Evolutionary conservation across 1,139 yeast species (phyloP).

Genomic region (Pneumocystis carinii): DNA sequence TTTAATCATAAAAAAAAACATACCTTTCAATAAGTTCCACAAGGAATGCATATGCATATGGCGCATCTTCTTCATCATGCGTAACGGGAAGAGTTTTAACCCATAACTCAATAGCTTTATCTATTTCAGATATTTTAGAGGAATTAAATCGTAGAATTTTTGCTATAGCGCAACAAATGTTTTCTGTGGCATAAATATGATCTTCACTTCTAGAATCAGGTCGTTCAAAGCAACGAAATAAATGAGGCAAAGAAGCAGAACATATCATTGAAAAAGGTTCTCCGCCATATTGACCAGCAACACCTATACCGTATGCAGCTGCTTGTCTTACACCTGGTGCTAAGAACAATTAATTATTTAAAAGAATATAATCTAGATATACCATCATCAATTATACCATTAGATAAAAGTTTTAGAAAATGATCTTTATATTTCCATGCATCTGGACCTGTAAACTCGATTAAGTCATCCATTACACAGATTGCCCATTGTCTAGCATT

Average conservation of each 20-base stretch:
- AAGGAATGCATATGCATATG: conserved; percentile 67
- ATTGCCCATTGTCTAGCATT: conserved; percentile 66
- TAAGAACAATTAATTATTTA: background rate
- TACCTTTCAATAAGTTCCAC: conserved; percentile 55
- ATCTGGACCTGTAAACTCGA: conserved; percentile 62
- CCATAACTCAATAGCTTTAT: conserved; percentile 60
- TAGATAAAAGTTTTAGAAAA: conserved; percentile 48
- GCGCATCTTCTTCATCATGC: conserved; percentile 80
- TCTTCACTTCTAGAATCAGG: conserved; percentile 85
- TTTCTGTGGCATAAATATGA: conserved; percentile 75
- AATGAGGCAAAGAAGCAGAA: conserved; percentile 52
- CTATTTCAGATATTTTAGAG: conserved; percentile 34
- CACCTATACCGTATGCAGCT: conserved; percentile 72
- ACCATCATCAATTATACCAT: conserved; percentile 39
- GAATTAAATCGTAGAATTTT: conserved; percentile 38
- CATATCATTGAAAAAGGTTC: conserved; percentile 47
- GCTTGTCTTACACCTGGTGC: conserved; percentile 76
- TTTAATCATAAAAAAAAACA: background rate
- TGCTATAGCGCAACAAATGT: conserved; percentile 69
- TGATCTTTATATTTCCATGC: conserved; percentile 50
- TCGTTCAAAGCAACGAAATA: conserved; percentile 56
- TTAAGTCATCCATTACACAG: conserved; percentile 62
- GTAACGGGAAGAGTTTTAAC: conserved; percentile 64
- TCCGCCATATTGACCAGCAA: conserved; percentile 71
- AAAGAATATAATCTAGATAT: background rate